Base-by-base conservation (phyloP, 2,329 filamentous ascomycete species). In the Apiospora rasikravindrae region DNA sequence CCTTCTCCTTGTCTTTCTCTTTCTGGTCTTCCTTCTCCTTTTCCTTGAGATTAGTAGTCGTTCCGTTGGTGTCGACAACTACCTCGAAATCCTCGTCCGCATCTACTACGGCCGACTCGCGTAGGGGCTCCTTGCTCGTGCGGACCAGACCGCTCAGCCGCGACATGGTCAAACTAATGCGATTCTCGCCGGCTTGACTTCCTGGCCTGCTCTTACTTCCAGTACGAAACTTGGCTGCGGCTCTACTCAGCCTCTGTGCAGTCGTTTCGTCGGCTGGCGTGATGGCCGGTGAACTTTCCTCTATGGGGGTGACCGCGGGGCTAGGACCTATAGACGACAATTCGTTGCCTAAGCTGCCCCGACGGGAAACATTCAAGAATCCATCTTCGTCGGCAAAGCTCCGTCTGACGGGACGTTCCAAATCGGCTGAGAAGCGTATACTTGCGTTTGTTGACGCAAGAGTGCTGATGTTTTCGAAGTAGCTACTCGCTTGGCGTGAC, bases 181-280 rank as follows among this genome's bases (percentile, higher is more conserved):
- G 85, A 22, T 84, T 85, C 75, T 91, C 90, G 40, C 89, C 88
- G 0, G 84, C 86, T 75, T 91, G 88, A 76, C 90, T 91, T 24
- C 82, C 82, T 5, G 90, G 88, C 16, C 90, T 86, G 75, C 89
- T 90, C 75, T 86, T 85, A 67, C 80, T 81, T 75, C 83, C 76
- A 70, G 83, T 76, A 80, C 86, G 81, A 74, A 91, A 89, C 67
- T 85, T 86, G 6, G 88, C 87, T 19, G 89, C 88, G 1, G 89
- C 89, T 19, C 89, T 85, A 10, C 88, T 90, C 14, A 91, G 77
- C 11, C 89, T 83, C 40, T 88, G 87, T 2, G 86, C 83, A 1
- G 88, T 86, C 6, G 77, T 83, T 74, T 91, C 89, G 73, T 91
- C 89, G 37, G 78, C 81, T 0, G 88, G 87, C 1, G 84, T 85